Base-by-base conservation (phyloP, 352 stramenopile species). In the Globisporangium iwayamae region DNA sequence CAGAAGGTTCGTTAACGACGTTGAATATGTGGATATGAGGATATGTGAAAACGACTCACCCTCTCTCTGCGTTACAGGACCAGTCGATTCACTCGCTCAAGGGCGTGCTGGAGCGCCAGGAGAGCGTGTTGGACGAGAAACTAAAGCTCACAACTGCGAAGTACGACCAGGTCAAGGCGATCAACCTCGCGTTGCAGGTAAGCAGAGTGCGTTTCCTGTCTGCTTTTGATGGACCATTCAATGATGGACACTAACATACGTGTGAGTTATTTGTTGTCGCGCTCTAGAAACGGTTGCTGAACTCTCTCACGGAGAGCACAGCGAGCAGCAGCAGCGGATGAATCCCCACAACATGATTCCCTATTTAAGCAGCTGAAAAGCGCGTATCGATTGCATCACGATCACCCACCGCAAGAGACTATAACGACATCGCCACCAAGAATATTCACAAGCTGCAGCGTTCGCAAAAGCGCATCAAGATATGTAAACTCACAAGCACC, bases 171-270 rank as follows among this genome's bases (percentile, higher is more conserved):
- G 78, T 89, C 20, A 93, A 93, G 65, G 71, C 75, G 36, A 91
- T 94, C 60, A 94, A 91, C 62, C 65, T 93, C 59, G 77, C 82
- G 3, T 68, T 94, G 25, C 85, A 93, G 76, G 84, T 91, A 70
- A 13, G 38, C 14, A 25, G 8, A 10, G 6, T 16, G 1, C 20
- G 11, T 7, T n/a, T n/a, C 41, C 20, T 47, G 22, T 10, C 38
- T 52, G 14, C 9, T 62, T 51, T 0, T 22, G 2, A n/a, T 22
- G 36, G 16, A n/a, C n/a, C 1, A 51, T 52, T 56, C 14, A 18
- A n/a, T 18, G 36, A 11, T 39, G 20, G 22, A 38, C 32, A 22
- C 30, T 20, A n/a, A 60, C 14, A 61, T 52, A 60, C 11, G n/a
- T n/a, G 39, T 36, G n/a, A 16, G 36, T 10, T 50, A 1, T 14